These are phyloP conservation scores for Acorus gramineus DNA, from an alignment of 106 monocot species.

Conservation along the genomic window DNA sequence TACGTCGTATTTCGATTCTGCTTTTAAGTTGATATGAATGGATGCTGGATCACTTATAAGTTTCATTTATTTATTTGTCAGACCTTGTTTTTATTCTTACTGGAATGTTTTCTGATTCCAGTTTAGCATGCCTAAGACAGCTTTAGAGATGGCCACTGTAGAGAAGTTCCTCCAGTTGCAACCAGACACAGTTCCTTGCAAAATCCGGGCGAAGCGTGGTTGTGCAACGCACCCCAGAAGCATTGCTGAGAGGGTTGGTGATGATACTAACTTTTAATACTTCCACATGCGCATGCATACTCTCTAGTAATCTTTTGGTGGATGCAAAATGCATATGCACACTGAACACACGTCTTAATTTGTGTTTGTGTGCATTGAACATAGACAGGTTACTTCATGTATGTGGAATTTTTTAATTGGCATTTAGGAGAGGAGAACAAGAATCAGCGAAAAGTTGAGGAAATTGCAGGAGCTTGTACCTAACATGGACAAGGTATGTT, in stretches of 20 bases:
- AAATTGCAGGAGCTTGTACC: slow-evolving; percentile 41
- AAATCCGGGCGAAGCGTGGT: slow-evolving; percentile 59
- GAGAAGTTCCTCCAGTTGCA: slow-evolving; percentile 52
- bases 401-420: neutral
- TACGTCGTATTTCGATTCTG: too few species aligned
- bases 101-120: neutral
- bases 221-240: slow-evolving; percentile 63
- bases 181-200: slow-evolving; percentile 39
- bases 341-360: too few species aligned
- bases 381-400: too few species aligned
- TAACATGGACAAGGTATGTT: slow-evolving; percentile 39
- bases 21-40: too few species aligned
- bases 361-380: too few species aligned
- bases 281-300: too few species aligned
- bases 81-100: too few species aligned
- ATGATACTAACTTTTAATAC: too few species aligned
- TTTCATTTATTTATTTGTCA: too few species aligned
- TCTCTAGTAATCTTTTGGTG: too few species aligned
- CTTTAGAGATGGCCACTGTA: slow-evolving; percentile 42
- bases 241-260: slow-evolving; percentile 54
- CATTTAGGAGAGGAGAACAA: slow-evolving; percentile 36
- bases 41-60: too few species aligned
- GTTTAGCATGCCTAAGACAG: slow-evolving; percentile 40
- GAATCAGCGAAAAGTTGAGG: slow-evolving; percentile 37
- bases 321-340: neutral